Evolutionary conservation across 2,329 filamentous ascomycete genomes (phyloP).

Genomic region (Xylaria sp.): DNA sequence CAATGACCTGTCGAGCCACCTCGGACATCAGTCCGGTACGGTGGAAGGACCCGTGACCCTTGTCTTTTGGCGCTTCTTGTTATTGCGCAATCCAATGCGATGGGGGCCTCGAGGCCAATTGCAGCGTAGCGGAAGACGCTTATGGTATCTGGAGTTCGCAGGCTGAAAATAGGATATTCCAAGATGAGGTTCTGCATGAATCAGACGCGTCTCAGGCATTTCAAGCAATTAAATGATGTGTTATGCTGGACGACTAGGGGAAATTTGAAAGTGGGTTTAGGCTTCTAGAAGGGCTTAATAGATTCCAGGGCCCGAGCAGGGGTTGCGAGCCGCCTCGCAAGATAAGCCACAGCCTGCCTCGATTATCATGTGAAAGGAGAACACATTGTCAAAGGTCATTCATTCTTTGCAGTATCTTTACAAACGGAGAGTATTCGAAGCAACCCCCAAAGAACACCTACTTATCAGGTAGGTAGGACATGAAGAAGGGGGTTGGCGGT

Average conservation of each 20-base stretch:
- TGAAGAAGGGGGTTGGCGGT: not conserved
- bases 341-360: conserved; percentile 33
- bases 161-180: conserved; percentile 43
- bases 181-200: conserved; percentile 56
- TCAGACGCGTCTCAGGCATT: conserved; percentile 56
- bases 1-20: conserved; percentile 27
- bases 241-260: conserved; percentile 54
- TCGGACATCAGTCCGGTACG: conserved; percentile 25
- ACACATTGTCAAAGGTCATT: too few relatives aligned
- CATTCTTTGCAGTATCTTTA: not conserved
- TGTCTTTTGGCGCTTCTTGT: conserved; percentile 43
- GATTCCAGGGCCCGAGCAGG: conserved; percentile 35
- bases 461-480: not conserved
- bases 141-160: conserved; percentile 22
- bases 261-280: conserved; percentile 36
- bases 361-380: conserved; percentile 14
- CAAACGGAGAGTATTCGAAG: not conserved
- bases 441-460: too few relatives aligned
- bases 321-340: conserved; percentile 34
- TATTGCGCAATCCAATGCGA: conserved; percentile 56
- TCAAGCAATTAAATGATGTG: conserved; percentile 60
- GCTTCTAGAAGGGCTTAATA: conserved; percentile 37
- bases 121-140: conserved; percentile 34
- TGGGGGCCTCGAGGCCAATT: conserved; percentile 43
- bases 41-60: conserved; percentile 40